Conservation (phyloP, 2,329 filamentous ascomycete species). For the Cladophialophora carrionii region DNA sequence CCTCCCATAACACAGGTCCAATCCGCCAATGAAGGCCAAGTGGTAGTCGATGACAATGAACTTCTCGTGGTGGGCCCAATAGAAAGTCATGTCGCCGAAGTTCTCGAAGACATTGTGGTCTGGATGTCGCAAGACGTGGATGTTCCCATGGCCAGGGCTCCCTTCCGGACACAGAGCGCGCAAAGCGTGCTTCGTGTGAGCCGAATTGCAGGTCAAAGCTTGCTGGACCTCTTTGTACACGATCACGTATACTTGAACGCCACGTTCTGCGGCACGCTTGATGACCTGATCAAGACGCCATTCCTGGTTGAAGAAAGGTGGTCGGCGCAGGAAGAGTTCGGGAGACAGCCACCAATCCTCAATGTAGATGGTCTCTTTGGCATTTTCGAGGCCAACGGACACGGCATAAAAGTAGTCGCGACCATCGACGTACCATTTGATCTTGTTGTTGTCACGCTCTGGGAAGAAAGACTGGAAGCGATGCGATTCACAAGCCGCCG, state of each 20-base stretch:
- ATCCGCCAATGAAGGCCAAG: constrained; percentile 87
- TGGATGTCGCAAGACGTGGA: constrained; percentile 84
- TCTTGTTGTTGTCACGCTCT: constrained; percentile 77
- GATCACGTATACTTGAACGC: constrained; percentile 90
- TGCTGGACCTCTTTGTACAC: constrained; percentile 88
- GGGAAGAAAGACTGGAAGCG: constrained; percentile 92
- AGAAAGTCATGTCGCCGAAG: constrained; percentile 92
- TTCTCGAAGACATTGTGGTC: constrained; percentile 96
- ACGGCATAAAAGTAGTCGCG: constrained; percentile 96
- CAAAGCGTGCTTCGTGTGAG: constrained; percentile 87
- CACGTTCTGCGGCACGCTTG: constrained; percentile 85
- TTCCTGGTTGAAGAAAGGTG: constrained; percentile 79
- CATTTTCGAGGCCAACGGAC: constrained; percentile 83
- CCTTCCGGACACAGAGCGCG: constrained; percentile 79
- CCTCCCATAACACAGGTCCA: constrained; percentile 93
- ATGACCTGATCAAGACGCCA: constrained; percentile 84
- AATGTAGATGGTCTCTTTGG: constrained; percentile 93
- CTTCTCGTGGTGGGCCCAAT: constrained; percentile 98
- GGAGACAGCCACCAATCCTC: constrained; percentile 94
- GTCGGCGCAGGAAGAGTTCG: constrained; percentile 72
- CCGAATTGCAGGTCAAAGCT: constrained; percentile 86
- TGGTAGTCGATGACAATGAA: constrained; percentile 93
- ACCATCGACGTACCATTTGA: constrained; percentile 98
- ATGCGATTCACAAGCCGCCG: constrained; percentile 70
- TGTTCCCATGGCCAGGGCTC: constrained; percentile 81